Conservation (phyloP, 768 basidiomycete species). For the Postia placenta region DNA sequence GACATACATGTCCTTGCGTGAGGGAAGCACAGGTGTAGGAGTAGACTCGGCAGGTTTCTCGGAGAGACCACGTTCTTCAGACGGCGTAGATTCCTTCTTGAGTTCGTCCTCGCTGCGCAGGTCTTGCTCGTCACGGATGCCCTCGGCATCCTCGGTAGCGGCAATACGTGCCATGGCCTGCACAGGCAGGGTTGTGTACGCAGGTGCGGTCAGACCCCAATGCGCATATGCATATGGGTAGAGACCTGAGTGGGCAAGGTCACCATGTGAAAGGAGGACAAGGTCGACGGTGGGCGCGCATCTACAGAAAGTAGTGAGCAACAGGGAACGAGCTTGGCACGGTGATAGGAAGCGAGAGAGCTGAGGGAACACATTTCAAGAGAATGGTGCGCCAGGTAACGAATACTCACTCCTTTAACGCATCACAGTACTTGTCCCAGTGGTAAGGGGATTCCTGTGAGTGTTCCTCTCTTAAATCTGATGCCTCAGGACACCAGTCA, state of each 20-base stretch:
- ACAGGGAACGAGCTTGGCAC: background rate
- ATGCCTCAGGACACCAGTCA: constrained; percentile 68
- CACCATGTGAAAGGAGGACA: constrained; percentile 91
- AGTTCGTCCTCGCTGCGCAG: constrained; percentile 36
- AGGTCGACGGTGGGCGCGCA: constrained; percentile 79
- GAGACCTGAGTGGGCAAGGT: constrained; percentile 83
- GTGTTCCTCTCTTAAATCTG: constrained; percentile 22
- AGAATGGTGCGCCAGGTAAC: no score
- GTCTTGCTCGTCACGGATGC: constrained; percentile 70
- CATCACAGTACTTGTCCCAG: constrained; percentile 63
- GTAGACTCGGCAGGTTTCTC: constrained; percentile 19
- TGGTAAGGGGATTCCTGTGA: constrained; percentile 28
- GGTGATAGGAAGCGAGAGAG: no score
- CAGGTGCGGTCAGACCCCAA: constrained; percentile 85
- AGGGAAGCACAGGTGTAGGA: constrained; percentile 1
- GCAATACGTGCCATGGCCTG: constrained; percentile 94
- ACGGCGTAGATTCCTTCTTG: constrained; percentile 4
- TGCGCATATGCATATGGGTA: constrained; percentile 86
- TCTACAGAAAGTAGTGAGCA: constrained; percentile 32
- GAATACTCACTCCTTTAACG: constrained; percentile 57
- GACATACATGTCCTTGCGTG: constrained; percentile 51
- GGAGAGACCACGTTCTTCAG: constrained; percentile 17
- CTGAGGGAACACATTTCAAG: no score
- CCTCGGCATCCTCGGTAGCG: constrained; percentile 82
- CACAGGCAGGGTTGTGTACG: constrained; percentile 92